phyloP scores from a whole-genome alignment of 306 rosid genomes.

The Castanea sativa region DNA sequence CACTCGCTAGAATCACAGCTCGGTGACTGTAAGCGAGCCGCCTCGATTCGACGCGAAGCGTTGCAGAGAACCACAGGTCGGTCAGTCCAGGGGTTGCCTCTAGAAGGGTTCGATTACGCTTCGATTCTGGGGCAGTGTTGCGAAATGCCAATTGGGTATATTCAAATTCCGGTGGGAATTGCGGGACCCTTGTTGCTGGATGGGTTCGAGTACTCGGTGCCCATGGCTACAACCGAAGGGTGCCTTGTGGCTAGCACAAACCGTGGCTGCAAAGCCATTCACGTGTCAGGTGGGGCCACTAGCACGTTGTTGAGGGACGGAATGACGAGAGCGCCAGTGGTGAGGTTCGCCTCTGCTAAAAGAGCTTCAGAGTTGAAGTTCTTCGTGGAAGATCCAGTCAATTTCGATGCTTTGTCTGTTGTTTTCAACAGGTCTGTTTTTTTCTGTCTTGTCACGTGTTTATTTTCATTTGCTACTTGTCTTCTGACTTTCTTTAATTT shows the following conservation, averaged over 20 bases:
- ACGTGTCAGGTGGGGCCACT: slow-evolving; percentile 66
- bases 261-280: slow-evolving; percentile 84
- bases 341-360: slow-evolving; percentile 59
- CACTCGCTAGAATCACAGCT: slow-evolving; percentile 68
- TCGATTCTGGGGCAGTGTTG: slow-evolving; percentile 94
- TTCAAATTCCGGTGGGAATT: slow-evolving; percentile 89
- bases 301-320: slow-evolving; percentile 63
- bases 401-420: slow-evolving; percentile 51
- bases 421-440: slow-evolving; percentile 58
- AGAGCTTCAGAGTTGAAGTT: slow-evolving; percentile 82
- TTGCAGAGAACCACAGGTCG: slow-evolving; percentile 58
- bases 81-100: slow-evolving; percentile 68
- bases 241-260: slow-evolving; percentile 88
- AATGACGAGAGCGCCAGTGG: slow-evolving; percentile 91
- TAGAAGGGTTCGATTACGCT: slow-evolving; percentile 76
- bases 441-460: too few species aligned
- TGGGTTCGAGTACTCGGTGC: slow-evolving; percentile 62
- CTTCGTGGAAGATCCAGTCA: slow-evolving; percentile 64
- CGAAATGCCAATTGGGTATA: slow-evolving; percentile 87
- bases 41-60: slow-evolving; percentile 73
- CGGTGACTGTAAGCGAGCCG: slow-evolving; percentile 68
- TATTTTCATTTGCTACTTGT: background rate
- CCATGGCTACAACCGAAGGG: slow-evolving; percentile 94
- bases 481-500: background rate
- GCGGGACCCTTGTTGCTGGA: slow-evolving; percentile 84